Evolutionary conservation across 139 green algal genomes (phyloP).

Genomic region (Tetradesmus obliquus): DNA sequence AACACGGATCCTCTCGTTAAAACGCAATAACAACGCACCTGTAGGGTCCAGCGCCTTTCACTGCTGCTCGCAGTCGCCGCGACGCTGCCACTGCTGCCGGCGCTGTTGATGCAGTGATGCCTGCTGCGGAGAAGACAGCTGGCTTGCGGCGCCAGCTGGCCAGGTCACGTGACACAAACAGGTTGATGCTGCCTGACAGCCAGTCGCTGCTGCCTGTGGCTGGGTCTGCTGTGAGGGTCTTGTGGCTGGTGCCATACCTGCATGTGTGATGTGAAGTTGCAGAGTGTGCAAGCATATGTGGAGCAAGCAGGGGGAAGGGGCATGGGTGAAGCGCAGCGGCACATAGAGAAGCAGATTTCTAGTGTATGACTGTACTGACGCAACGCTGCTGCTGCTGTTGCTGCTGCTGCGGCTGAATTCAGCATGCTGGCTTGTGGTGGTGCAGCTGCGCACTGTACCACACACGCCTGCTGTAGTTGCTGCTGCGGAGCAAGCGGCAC

Average conservation of each 20-base stretch:
- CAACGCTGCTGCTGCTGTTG: neutral
- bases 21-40: neutral
- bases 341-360: too few relatives aligned
- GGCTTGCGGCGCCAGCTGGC: slow-evolving; percentile 2
- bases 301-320: too few relatives aligned
- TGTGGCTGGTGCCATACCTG: slow-evolving; percentile 36
- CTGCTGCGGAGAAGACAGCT: slow-evolving; percentile 14
- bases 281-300: neutral
- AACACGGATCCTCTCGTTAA: too few relatives aligned
- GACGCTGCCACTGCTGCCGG: neutral
- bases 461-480: neutral
- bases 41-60: neutral
- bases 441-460: too few relatives aligned
- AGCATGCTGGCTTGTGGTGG: neutral
- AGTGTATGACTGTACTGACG: too few relatives aligned
- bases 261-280: neutral
- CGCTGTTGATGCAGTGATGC: neutral
- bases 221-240: neutral
- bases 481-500: neutral
- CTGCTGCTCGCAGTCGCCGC: neutral
- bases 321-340: too few relatives aligned
- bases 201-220: slow-evolving; percentile 8
- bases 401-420: neutral
- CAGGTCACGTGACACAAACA: slow-evolving; percentile 37
- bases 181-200: slow-evolving; percentile 4